phyloP scores from a whole-genome alignment of 306 rosid species.

The Ziziphus jujuba region DNA sequence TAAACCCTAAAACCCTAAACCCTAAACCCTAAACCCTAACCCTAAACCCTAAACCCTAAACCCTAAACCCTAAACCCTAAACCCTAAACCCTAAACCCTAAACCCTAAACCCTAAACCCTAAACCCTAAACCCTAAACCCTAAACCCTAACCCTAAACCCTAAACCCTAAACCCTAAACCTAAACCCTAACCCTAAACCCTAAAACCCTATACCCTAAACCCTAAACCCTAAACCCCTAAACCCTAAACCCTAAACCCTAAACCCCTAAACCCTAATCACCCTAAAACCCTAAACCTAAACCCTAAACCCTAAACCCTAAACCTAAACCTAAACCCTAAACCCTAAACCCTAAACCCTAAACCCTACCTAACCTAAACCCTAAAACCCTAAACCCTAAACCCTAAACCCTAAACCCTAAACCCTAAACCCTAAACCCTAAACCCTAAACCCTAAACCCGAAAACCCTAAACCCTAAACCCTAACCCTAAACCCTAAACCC shows the following conservation, averaged over 20 bases:
- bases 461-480: not conserved
- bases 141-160: not conserved
- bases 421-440: slow-evolving; percentile 9
- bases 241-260: slow-evolving; percentile 6
- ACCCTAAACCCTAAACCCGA: slow-evolving; percentile 9
- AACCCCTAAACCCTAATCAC: slow-evolving; percentile 12
- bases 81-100: slow-evolving; percentile 5
- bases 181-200: not conserved
- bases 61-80: not conserved
- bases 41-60: too few relatives aligned
- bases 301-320: not conserved
- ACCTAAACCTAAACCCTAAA: not conserved
- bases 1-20: too few relatives aligned
- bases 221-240: slow-evolving; percentile 12
- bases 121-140: not conserved
- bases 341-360: slow-evolving; percentile 1
- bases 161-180: slow-evolving; percentile 3
- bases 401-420: slow-evolving; percentile 3
- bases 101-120: not conserved
- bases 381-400: slow-evolving; percentile 9
- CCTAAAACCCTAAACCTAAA: slow-evolving; percentile 4
- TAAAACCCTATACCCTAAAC: slow-evolving; percentile 5
- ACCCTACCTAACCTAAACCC: slow-evolving; percentile 4
- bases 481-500: slow-evolving; percentile 4
- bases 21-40: too few relatives aligned